A percentile compares a stretch with the other conserved stretches of the same genome.
phyloP scores from a whole-genome alignment of 495 filamentous ascomycete species.

The Penicillium egyptiacum region DNA sequence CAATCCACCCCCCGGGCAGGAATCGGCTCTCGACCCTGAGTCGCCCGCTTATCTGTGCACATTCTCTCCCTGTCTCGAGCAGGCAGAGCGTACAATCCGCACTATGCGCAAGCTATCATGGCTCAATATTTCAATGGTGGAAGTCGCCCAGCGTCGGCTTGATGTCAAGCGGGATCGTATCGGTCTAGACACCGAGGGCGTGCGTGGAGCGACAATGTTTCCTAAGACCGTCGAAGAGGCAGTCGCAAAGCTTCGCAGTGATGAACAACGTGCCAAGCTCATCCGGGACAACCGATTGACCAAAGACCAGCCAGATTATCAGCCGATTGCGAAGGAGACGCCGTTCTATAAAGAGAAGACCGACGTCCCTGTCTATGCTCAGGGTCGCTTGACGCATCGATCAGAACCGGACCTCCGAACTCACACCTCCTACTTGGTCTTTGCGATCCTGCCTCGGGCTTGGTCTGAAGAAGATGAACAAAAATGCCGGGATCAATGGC shows the following conservation, averaged over 20 bases:
- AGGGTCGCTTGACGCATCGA: constrained; percentile 74
- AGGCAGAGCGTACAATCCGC: constrained; percentile 80
- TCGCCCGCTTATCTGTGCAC: constrained; percentile 76
- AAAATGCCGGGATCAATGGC: constrained; percentile 61
- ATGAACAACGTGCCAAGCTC: constrained; percentile 63
- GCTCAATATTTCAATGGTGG: constrained; percentile 91
- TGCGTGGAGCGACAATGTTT: constrained; percentile 58
- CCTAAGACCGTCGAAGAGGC: constrained; percentile 77
- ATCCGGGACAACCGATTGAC: constrained; percentile 45
- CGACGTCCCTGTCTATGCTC: constrained; percentile 43
- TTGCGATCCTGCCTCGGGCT: constrained; percentile 81
- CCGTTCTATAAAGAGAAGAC: constrained; percentile 7
- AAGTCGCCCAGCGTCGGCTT: constrained; percentile 71
- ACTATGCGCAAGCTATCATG: constrained; percentile 76
- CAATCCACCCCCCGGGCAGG: constrained; percentile 36
- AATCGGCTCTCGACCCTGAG: constrained; percentile 68
- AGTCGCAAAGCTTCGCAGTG: constrained; percentile 63
- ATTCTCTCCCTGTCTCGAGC: constrained; percentile 95
- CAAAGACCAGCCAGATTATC: constrained; percentile 4
- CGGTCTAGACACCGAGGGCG: constrained; percentile 59
- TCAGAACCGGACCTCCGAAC: constrained; percentile 87
- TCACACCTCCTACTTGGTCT: constrained; percentile 93
- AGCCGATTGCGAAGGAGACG: constrained; percentile 1
- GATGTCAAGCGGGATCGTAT: constrained; percentile 82
- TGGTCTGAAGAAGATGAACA: constrained; percentile 85